phyloP scores from a whole-genome alignment of 139 green algal species.

The Chlamydomonas sp. region DNA sequence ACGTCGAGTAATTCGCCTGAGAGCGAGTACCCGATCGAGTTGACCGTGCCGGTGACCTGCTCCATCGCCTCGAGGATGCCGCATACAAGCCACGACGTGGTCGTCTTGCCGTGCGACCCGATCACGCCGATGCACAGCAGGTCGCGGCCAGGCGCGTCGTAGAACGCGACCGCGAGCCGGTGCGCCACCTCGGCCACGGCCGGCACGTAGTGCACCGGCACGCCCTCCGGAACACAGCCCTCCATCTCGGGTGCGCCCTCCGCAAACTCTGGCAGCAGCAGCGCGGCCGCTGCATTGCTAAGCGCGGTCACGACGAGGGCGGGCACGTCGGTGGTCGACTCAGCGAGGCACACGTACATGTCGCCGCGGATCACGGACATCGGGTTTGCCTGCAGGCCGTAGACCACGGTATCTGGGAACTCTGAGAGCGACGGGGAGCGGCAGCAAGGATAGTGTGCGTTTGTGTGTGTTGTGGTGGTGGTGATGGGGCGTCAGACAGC shows the following conservation, averaged over 20 bases:
- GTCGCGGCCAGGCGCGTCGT: constrained; percentile 38
- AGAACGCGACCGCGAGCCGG: constrained; percentile 56
- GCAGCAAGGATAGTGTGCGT: not conserved
- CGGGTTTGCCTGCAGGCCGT: constrained; percentile 21
- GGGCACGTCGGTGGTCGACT: not conserved
- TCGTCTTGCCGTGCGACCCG: constrained; percentile 92
- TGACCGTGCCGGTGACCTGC: constrained; percentile 53
- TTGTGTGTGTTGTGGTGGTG: too few species aligned
- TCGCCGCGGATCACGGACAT: not conserved
- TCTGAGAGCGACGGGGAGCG: constrained; percentile 8
- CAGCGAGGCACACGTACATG: constrained; percentile 15
- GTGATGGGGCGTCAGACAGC: too few species aligned
- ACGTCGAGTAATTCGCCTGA: constrained; percentile 48
- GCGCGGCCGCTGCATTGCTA: constrained; percentile 17
- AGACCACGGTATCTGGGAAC: constrained; percentile 13
- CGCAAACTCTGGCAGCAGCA: constrained; percentile 28
- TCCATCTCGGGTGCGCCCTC: constrained; percentile 21
- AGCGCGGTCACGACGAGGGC: constrained; percentile 14
- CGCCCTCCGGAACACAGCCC: not conserved
- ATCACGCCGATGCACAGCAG: constrained; percentile 64
- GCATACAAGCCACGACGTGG: constrained; percentile 77
- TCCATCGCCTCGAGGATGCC: constrained; percentile 80
- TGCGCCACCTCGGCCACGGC: constrained; percentile 30
- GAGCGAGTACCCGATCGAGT: constrained; percentile 71
- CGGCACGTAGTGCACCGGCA: constrained; percentile 40